Base-by-base conservation (phyloP, 2,329 filamentous ascomycete species). In the Macroventuria anomochaeta region DNA sequence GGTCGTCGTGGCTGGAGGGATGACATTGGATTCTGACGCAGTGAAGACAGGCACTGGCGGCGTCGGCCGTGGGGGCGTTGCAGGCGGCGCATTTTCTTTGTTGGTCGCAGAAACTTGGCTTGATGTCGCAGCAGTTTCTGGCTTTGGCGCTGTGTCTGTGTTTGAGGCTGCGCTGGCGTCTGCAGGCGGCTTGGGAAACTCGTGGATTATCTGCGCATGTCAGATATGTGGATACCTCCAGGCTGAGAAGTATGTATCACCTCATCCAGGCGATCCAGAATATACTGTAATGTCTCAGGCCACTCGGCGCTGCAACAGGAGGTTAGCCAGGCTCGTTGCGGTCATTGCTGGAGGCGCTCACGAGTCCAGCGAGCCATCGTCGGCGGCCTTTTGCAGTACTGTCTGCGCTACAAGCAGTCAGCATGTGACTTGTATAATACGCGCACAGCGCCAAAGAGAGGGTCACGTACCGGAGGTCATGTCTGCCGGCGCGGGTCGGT, bases 251-350 rank as follows among this genome's bases (percentile, higher is more conserved):
- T 20, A 13, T 5, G 34, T 41, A 51, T 63, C 73, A 86, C 83
- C 72, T 85, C 81, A 72, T 95, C 88, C 42, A 93, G 81, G 65
- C 87, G 85, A 55, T 84, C 77, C 46, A 93, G 77, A 31, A 93
- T 78, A 26, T 83, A 82, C 63, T 83, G 81, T 41, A 90, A 81
- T 64, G 91, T 80, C 52, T 76, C 76, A 28, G 87, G 86, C 90
- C 90, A 93, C 71, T 82, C 81, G 53, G 83, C 80, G 68, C 89
- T 92, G 73, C 58, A 65, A 58, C 37, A 46, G 53, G 47, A 34
- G 55, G 57, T 53, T 39, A 53, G 51, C 32, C 26, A 38, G 23
- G 38, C 26, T 26, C n/a, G 18, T n/a, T 15, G 43, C 37, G 18
- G 15, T 3, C 7, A 29, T 15, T 8, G 37, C n/a, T 49, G 57